Conservation (phyloP, 495 filamentous ascomycete genomes). For the Lasiosphaeris hirsuta region DNA sequence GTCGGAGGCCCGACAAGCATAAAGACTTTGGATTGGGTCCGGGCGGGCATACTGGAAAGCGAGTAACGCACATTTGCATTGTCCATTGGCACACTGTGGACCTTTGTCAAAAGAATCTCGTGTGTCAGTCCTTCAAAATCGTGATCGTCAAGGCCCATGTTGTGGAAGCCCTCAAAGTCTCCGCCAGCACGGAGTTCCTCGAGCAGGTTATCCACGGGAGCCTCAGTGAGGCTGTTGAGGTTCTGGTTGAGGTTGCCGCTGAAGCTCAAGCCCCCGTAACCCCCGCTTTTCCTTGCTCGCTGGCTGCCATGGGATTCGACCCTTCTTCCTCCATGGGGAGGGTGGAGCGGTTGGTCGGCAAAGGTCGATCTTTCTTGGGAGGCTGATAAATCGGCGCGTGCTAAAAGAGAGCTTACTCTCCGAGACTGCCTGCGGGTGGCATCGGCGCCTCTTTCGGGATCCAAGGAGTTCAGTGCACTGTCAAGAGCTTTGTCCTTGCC, state of each 20-base stretch:
- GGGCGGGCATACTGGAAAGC: conserved; percentile 43
- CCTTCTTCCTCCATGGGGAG: conserved; percentile 50
- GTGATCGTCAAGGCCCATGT: conserved; percentile 67
- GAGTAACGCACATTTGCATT: conserved; percentile 58
- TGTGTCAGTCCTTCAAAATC: conserved; percentile 65
- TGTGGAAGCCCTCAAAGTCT: conserved; percentile 65
- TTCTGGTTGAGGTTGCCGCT: conserved; percentile 36
- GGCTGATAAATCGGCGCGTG: conserved; percentile 81
- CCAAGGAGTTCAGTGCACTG: conserved; percentile 60
- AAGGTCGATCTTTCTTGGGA: conserved; percentile 72
- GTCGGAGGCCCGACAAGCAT: conserved; percentile 58
- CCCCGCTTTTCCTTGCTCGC: conserved; percentile 58
- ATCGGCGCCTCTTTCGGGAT: conserved; percentile 66
- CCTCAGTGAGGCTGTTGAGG: conserved; percentile 55
- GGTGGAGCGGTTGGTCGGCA: conserved; percentile 58
- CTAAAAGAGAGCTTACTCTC: conserved; percentile 86
- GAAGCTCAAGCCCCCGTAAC: conserved; percentile 37
- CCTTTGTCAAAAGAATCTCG: conserved; percentile 69
- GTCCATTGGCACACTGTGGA: conserved; percentile 66
- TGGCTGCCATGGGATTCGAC: conserved; percentile 71
- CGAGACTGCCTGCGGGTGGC: conserved; percentile 72
- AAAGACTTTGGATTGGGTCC: conserved; percentile 58
- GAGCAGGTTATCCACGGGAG: conserved; percentile 66
- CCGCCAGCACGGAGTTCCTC: conserved; percentile 62
- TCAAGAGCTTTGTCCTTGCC: conserved; percentile 56